Conservation (phyloP, 257 asterid genomes). For the Jacaranda mimosifolia region DNA sequence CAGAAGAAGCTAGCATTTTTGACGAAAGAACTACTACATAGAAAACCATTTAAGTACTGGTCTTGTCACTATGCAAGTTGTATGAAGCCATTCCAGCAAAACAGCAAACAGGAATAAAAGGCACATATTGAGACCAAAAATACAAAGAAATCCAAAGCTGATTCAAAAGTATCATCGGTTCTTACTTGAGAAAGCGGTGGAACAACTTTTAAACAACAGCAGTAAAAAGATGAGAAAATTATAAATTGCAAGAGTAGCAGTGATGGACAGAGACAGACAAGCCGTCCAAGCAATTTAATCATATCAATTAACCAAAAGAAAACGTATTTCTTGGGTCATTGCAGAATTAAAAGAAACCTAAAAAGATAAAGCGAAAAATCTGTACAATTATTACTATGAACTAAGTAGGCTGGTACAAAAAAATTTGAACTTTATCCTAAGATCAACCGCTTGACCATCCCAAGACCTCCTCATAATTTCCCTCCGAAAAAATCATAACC, state of each 20-base stretch:
- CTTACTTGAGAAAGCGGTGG: background rate
- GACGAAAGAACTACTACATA: background rate
- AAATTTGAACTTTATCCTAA: background rate
- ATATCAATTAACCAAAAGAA: background rate
- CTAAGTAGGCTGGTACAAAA: background rate
- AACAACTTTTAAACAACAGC: background rate
- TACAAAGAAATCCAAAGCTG: no score
- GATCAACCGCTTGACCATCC: constrained; percentile 21
- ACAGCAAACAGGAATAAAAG: background rate
- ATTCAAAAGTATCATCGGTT: no score
- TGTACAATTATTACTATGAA: no score
- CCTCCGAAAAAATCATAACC: background rate
- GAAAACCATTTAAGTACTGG: background rate
- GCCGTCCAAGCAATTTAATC: background rate
- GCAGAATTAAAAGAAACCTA: background rate
- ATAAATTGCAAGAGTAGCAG: background rate
- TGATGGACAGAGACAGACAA: background rate
- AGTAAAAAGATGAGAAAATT: background rate
- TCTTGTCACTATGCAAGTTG: background rate
- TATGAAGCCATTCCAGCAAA: background rate
- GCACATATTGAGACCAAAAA: background rate
- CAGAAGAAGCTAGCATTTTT: no score
- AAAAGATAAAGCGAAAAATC: no score
- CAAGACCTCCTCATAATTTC: background rate
- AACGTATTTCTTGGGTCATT: background rate